Evolutionary conservation across 192 early-diverging fungal species (phyloP), one percentile per base, ranked within the genome.

Genomic region (Dimargaris verticillata): DNA sequence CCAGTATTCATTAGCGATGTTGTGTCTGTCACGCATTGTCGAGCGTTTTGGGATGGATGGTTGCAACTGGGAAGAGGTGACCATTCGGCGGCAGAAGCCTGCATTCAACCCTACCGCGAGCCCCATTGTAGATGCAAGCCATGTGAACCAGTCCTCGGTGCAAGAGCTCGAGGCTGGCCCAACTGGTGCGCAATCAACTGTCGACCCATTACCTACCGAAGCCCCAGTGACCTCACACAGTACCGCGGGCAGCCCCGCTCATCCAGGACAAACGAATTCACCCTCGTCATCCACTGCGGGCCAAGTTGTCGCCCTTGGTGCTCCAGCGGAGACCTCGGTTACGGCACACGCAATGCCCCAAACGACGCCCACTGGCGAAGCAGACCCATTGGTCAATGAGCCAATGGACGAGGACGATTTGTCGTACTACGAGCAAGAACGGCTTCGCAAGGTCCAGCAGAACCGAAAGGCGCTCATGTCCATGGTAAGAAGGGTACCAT

Each of bases 11-110:
- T 86, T 91, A 63, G 74, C 80, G 6, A 74, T 80, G 13, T 72
- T 90, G 20, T 88, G 84, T 52, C 81, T 81, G 53, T 91, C 89
- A 0, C 74, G 88, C 25, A 85, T 91, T 84, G 83, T 92, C 1
- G 88, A 94, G 67, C 79, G 91, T 15, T 94, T 94, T 73, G 91
- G 91, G 26, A 76, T 72, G 41, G 88, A 94, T 68, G 76, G 74
- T 28, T 68, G 76, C 42, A 83, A 85, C 57, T 94, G 88, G 88
- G 85, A 89, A 64, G 69, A 53, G 62, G 51, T 44, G 58, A 70
- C 20, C 26, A 54, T 58, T 41, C 6, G 55, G 13, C 62, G 60
- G 14, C 63, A 64, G 5, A 52, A 58, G 60, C 60, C 49, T 18
- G 64, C 44, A 44, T 15, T 60, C 33, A 45, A 41, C 18, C 28